Conservation (phyloP, 371 early-diverging fungal genomes). For the Coemansia sp. region DNA sequence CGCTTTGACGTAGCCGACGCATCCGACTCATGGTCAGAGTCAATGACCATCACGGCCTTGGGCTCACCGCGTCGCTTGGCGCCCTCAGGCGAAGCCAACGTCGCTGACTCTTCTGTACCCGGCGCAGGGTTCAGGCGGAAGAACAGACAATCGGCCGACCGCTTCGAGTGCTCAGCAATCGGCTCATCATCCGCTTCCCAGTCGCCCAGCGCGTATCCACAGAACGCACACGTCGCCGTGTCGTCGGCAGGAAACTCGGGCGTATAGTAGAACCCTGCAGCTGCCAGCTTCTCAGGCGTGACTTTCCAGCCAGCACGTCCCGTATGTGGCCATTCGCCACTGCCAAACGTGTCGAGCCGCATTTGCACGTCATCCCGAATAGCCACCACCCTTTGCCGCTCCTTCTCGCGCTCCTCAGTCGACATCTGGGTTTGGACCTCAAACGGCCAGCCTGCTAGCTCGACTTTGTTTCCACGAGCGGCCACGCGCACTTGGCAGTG, state of each 20-base stretch:
- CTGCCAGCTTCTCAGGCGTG: slow-evolving; percentile 51
- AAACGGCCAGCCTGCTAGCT: slow-evolving; percentile 28
- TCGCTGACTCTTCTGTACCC: neutral
- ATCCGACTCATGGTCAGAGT: slow-evolving; percentile 1
- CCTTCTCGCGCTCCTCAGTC: slow-evolving; percentile 5
- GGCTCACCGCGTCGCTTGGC: neutral
- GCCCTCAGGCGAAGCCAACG: neutral
- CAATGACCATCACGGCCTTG: neutral
- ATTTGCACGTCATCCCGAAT: slow-evolving; percentile 21
- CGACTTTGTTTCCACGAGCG: slow-evolving; percentile 26
- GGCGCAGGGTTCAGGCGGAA: slow-evolving; percentile 17
- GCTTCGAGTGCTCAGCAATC: slow-evolving; percentile 31
- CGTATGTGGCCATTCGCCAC: slow-evolving; percentile 50
- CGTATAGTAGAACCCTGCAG: slow-evolving; percentile 55
- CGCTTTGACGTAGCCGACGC: slow-evolving; percentile 32
- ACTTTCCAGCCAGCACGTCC: slow-evolving; percentile 38
- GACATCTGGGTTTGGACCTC: slow-evolving; percentile 3
- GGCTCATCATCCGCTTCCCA: slow-evolving; percentile 57
- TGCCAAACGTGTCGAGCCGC: slow-evolving; percentile 46
- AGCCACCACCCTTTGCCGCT: slow-evolving; percentile 9
- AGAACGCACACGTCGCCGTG: slow-evolving; percentile 51
- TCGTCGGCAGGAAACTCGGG: slow-evolving; percentile 52
- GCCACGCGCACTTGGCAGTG: slow-evolving; percentile 42
- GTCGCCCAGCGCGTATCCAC: slow-evolving; percentile 51
- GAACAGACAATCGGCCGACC: slow-evolving; percentile 45